A percentile compares a stretch with the other conserved stretches of the same genome.
These are phyloP conservation scores for Vigna reflexopilosa DNA, from an alignment of 306 rosid species.

Conservation along the genomic window DNA sequence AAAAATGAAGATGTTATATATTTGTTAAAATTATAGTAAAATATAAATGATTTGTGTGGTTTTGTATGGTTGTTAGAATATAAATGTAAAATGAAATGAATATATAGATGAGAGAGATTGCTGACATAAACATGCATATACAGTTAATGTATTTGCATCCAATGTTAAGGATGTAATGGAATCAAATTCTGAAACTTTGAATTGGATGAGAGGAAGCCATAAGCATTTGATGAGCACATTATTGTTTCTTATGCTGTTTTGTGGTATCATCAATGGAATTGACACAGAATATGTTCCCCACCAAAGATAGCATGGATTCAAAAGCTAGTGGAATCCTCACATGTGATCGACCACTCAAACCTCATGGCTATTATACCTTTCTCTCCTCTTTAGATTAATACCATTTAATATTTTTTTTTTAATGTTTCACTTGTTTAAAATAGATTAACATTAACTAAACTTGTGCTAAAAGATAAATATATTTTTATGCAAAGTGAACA, in stretches of 20 bases:
- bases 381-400: too few relatives aligned
- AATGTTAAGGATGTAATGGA: background rate
- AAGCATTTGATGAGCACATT: conserved; percentile 3
- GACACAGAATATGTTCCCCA: conserved; percentile 44
- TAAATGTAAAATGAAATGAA: too few relatives aligned
- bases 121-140: background rate
- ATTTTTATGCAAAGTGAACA: background rate
- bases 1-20: too few relatives aligned
- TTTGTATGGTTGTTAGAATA: too few relatives aligned
- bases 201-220: background rate
- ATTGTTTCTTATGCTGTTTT: conserved; percentile 3
- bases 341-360: conserved; percentile 5
- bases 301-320: conserved; percentile 29
- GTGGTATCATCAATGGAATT: conserved; percentile 26
- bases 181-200: conserved; percentile 32
- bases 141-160: background rate
- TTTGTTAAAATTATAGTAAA: too few relatives aligned
- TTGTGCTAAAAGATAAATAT: background rate
- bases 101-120: background rate
- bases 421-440: background rate
- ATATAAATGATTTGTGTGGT: too few relatives aligned
- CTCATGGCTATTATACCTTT: background rate
- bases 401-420: background rate
- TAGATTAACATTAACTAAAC: background rate
- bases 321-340: conserved; percentile 28